A percentile compares a stretch with the other conserved stretches of the same genome.
phyloP scores from a whole-genome alignment of 2,329 filamentous ascomycete species.

The Paraconiothyrium sp. region DNA sequence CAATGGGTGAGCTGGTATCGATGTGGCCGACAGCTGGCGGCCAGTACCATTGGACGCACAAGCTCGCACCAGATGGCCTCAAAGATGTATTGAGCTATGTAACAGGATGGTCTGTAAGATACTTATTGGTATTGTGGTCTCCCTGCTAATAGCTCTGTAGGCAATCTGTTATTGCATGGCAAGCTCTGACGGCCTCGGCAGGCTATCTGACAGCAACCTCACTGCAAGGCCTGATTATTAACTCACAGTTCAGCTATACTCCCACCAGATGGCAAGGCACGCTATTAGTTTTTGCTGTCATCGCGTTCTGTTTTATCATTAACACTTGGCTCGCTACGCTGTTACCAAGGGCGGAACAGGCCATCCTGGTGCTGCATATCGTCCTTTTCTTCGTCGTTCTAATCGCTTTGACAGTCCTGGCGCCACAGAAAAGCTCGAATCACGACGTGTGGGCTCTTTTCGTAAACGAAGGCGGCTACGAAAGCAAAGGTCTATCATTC shows the following conservation, averaged over 20 bases:
- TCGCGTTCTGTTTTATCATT: slow-evolving; percentile 46
- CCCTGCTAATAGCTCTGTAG: not conserved
- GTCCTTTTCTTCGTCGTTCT: slow-evolving; percentile 59
- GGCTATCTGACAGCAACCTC: slow-evolving; percentile 31
- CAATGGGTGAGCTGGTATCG: slow-evolving; percentile 28
- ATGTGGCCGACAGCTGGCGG: slow-evolving; percentile 32
- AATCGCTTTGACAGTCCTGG: slow-evolving; percentile 54
- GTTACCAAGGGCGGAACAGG: slow-evolving; percentile 56
- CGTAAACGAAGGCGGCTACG: slow-evolving; percentile 54
- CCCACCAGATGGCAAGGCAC: slow-evolving; percentile 58
- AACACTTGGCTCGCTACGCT: slow-evolving; percentile 55
- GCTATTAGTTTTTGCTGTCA: slow-evolving; percentile 55
- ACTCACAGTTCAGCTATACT: slow-evolving; percentile 50
- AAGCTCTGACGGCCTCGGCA: slow-evolving; percentile 38
- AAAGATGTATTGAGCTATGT: not conserved
- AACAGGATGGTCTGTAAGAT: not conserved
- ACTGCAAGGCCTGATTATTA: slow-evolving; percentile 35
- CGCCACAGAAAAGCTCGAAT: slow-evolving; percentile 45
- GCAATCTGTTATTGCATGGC: slow-evolving; percentile 49
- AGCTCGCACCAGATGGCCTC: slow-evolving; percentile 17
- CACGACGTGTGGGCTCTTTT: slow-evolving; percentile 56
- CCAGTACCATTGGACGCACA: slow-evolving; percentile 27
- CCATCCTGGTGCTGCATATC: slow-evolving; percentile 57
- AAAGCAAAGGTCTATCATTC: slow-evolving; percentile 49
- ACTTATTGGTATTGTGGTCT: not conserved